Evolutionary conservation across 1,139 yeast species (phyloP), one percentile per base, ranked within the genome.

Genomic region (Candida sanyaensis): DNA sequence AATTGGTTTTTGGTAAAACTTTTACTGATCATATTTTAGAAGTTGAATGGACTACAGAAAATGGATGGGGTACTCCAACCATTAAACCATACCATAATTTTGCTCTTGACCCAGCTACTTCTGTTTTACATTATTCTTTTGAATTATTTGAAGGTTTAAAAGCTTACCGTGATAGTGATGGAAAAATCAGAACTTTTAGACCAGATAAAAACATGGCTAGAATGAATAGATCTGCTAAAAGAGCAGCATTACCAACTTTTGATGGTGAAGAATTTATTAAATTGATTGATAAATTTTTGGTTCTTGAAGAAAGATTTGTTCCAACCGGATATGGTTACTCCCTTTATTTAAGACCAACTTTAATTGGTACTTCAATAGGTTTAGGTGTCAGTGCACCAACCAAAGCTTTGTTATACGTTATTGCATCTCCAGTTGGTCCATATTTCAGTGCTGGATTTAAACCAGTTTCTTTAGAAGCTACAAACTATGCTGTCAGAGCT

Each of bases 401-500:
- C 58, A 84, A 75, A 59, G 97, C 98, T 4, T 73, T 89, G 50
- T 73, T 93, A 55, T 93, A 71, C 65, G 88, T 91, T 45, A 91
- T 93, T 68, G 88, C 92, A 37, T 88, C 96, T 13, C 99, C 98
- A 13, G 99, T 92, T 27, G 98, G 98, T 30, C 97, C 98, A 34
- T 88, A 88, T 75, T 84, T 83, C 66, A 81, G 86, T 59, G 84
- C 96, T 12, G 97, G 97, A 7, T 92, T 92, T 83, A 90, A 91
- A 71, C 97, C 98, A 32, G 96, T 93, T 44, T 78, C 84, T 49
- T 77, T 93, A 53, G 97, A 92, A 73, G 98, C 98, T 56, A 90
- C 97, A 32, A 96, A 89, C 64, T 84, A 88, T 59, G 96, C 96
- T 42, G 93, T 92, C 26, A 86, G 98, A 73, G 97, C 99, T 12